Evolutionary conservation across 176 grass and related monocot genomes (phyloP).

Genomic region (Pharus latifolius): DNA sequence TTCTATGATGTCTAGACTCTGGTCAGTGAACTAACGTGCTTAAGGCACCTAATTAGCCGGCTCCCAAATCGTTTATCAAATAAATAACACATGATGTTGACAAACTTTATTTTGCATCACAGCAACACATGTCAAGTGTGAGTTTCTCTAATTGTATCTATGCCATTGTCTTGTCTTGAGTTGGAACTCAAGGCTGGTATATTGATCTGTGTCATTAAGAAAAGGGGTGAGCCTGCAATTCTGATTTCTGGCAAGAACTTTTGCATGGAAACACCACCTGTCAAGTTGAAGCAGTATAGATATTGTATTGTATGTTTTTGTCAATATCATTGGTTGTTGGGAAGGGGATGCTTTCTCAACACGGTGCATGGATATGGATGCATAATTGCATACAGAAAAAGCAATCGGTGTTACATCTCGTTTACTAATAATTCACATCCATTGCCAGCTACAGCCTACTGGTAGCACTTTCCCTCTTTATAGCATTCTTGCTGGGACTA

Average conservation of each 20-base stretch:
- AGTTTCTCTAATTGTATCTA: slow-evolving; percentile 2
- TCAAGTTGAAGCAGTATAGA: not conserved
- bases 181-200: slow-evolving; percentile 7
- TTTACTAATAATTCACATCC: not conserved
- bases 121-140: not conserved
- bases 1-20: not conserved
- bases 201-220: not conserved
- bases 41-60: not conserved
- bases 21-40: not conserved
- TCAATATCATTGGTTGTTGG: not conserved
- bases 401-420: not conserved
- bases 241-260: not conserved
- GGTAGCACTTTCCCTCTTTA: not conserved
- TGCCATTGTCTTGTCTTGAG: slow-evolving; percentile 7
- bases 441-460: not conserved
- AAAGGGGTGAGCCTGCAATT: slow-evolving; percentile 12
- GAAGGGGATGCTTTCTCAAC: not conserved
- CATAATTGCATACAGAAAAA: too few relatives aligned
- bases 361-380: not conserved
- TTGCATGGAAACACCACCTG: not conserved
- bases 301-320: not conserved
- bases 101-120: not conserved
- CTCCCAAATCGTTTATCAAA: slow-evolving; percentile 13
- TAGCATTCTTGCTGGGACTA: not conserved
- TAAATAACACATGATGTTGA: slow-evolving; percentile 18